Percentiles rank a stretch among this genome's conserved stretches.
Conservation (phyloP, 1,284 basidiomycete genomes). For the Ganoderma leucocontextum region DNA sequence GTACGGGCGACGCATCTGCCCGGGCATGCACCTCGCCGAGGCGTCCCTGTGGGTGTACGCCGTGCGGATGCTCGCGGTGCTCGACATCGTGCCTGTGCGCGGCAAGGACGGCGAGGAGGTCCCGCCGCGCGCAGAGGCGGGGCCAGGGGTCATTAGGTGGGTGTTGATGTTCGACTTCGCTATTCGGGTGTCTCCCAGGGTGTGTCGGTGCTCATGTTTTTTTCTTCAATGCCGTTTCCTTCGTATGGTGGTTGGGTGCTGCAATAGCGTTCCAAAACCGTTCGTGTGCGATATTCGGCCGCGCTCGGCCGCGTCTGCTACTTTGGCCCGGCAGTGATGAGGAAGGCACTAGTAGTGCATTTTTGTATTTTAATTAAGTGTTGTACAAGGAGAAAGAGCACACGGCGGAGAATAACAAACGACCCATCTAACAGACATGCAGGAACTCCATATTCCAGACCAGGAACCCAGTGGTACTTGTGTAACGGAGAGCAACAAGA, state of each 20-base stretch:
- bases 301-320: background rate
- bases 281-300: background rate
- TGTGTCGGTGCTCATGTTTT: background rate
- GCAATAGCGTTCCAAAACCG: background rate
- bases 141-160: background rate
- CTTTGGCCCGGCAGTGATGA: background rate
- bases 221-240: background rate
- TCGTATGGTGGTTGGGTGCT: too few species aligned
- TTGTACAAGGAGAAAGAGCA: too few species aligned
- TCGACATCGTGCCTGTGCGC: conserved; percentile 46
- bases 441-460: too few species aligned
- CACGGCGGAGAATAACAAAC: too few species aligned
- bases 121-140: background rate
- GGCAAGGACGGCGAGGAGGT: conserved; percentile 21
- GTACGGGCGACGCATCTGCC: conserved; percentile 25
- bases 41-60: conserved; percentile 28
- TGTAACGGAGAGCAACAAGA: too few species aligned
- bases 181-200: too few species aligned
- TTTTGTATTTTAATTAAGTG: too few species aligned
- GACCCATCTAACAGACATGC: too few species aligned
- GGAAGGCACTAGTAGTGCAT: background rate
- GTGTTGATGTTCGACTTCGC: background rate
- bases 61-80: conserved; percentile 38
- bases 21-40: conserved; percentile 43
- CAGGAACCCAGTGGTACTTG: too few species aligned